Evolutionary conservation across 257 asterid genomes (phyloP).

Genomic region (Salvia splendens): DNA sequence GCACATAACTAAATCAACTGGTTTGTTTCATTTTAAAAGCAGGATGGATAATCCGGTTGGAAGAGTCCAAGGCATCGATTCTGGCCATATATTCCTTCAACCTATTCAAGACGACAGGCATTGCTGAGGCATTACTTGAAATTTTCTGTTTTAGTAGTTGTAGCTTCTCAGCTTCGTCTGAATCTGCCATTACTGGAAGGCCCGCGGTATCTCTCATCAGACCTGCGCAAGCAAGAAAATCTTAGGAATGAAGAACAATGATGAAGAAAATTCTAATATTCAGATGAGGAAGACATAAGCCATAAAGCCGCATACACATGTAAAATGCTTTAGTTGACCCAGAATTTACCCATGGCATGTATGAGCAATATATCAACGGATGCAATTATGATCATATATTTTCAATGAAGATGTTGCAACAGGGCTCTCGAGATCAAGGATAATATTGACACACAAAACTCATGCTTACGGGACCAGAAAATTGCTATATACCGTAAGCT

Average conservation of each 20-base stretch:
- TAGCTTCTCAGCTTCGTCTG: slow-evolving; percentile 48
- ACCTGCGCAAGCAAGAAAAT: slow-evolving; percentile 34
- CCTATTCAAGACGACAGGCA: slow-evolving; percentile 59
- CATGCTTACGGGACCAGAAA: too few relatives aligned
- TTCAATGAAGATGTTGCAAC: background rate
- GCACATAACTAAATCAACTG: background rate
- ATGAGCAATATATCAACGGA: background rate
- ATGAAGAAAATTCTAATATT: background rate
- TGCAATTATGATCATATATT: background rate
- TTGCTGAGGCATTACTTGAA: slow-evolving; percentile 46
- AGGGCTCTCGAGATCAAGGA: background rate
- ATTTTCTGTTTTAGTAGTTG: slow-evolving; percentile 68
- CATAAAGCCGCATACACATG: background rate
- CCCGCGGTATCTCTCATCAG: slow-evolving; percentile 24
- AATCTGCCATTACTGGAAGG: slow-evolving; percentile 21
- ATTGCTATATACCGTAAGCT: too few relatives aligned
- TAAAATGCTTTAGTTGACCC: background rate
- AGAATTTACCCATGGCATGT: slow-evolving; percentile 12
- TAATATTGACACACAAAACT: background rate
- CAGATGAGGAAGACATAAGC: background rate
- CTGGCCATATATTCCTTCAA: slow-evolving; percentile 63
- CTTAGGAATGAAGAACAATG: background rate
- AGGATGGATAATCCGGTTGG: slow-evolving; percentile 50
- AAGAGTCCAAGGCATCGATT: slow-evolving; percentile 58
- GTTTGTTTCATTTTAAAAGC: slow-evolving; percentile 63